Evolutionary conservation across 1,139 yeast genomes (phyloP).

Genomic region (Arxiozyma slooffiae): DNA sequence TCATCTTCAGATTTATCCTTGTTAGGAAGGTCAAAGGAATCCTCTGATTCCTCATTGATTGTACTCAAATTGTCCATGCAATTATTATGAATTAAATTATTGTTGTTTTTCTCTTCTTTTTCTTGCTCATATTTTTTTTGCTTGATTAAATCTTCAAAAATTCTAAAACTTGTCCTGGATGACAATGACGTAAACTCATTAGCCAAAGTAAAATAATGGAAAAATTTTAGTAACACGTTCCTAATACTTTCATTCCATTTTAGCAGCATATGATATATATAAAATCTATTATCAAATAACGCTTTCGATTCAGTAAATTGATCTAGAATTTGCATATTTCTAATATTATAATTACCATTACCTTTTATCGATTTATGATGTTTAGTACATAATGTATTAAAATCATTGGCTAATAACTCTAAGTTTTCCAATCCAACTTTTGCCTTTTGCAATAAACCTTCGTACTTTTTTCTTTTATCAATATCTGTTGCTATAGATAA

Average conservation of each 20-base stretch:
- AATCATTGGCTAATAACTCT: constrained; percentile 35
- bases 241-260: constrained; percentile 71
- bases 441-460: constrained; percentile 18
- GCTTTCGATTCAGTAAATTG: constrained; percentile 14
- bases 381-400: constrained; percentile 7
- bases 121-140: constrained; percentile 9
- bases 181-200: constrained; percentile 36
- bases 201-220: constrained; percentile 50
- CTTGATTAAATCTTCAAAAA: constrained; percentile 19
- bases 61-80: not conserved
- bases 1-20: not conserved
- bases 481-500: constrained; percentile 5
- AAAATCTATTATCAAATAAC: constrained; percentile 63
- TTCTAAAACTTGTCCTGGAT: constrained; percentile 19
- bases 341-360: constrained; percentile 9
- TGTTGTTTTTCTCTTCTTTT: not conserved
- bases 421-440: constrained; percentile 25
- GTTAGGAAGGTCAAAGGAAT: not conserved
- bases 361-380: not conserved
- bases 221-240: constrained; percentile 51
- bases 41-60: not conserved
- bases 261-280: constrained; percentile 64
- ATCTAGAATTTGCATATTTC: constrained; percentile 22
- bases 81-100: not conserved
- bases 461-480: constrained; percentile 12